Evolutionary conservation across 164 flowering plant genomes (phyloP).

Genomic region (Nelumbo lutea): DNA sequence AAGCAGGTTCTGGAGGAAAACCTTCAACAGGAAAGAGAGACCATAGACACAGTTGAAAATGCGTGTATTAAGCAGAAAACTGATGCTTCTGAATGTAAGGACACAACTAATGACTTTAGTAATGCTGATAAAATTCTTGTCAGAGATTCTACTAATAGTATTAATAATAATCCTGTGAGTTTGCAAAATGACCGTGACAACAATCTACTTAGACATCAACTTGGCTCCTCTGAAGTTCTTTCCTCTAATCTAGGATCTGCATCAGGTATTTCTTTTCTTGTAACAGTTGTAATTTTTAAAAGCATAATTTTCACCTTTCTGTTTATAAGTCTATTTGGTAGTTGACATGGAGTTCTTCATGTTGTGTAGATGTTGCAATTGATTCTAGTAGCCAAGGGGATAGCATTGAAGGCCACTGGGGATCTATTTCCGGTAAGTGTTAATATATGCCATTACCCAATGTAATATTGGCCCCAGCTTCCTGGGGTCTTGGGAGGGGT

Average conservation of each 20-base stretch:
- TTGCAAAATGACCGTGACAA: constrained; percentile 11
- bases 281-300: too few relatives aligned
- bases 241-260: too few relatives aligned
- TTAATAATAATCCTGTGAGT: constrained; percentile 13
- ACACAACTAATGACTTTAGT: background rate
- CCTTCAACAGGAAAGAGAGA: constrained; percentile 5
- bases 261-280: too few relatives aligned
- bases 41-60: constrained; percentile 10
- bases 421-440: constrained; percentile 73
- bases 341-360: too few relatives aligned
- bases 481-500: too few relatives aligned
- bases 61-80: constrained; percentile 8
- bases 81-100: constrained; percentile 14
- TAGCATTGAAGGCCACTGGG: constrained; percentile 70
- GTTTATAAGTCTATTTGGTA: too few relatives aligned
- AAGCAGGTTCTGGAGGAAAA: constrained; percentile 13
- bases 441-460: too few relatives aligned
- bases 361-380: constrained; percentile 34
- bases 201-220: constrained; percentile 18
- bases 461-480: too few relatives aligned
- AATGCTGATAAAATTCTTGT: constrained; percentile 11
- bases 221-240: constrained; percentile 21
- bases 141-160: constrained; percentile 17
- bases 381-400: constrained; percentile 56
- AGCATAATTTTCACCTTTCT: too few relatives aligned